Conservation (phyloP, 768 basidiomycete species). For the Fibroporia radiculosa region DNA sequence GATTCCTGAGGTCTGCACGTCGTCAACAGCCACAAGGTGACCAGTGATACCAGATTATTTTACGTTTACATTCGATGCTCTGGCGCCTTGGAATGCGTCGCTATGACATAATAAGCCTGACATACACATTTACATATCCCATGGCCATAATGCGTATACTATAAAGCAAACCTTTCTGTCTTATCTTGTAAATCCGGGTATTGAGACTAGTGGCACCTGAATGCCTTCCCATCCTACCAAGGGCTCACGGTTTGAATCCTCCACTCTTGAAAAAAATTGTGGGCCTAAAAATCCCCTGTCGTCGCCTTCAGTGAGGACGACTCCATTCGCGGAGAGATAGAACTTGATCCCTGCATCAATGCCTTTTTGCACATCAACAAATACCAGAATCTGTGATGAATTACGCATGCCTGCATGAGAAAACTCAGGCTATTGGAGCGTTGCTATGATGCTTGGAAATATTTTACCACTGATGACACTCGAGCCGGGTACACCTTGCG, state of each 20-base stretch:
- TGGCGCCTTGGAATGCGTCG: too few species aligned
- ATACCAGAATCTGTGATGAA: slow-evolving; percentile 74
- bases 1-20: too few species aligned
- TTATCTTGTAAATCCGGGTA: neutral
- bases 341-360: slow-evolving; percentile 65
- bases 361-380: slow-evolving; percentile 66
- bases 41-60: too few species aligned
- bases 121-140: too few species aligned
- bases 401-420: slow-evolving; percentile 64
- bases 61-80: too few species aligned
- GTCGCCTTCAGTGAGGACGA: slow-evolving; percentile 80
- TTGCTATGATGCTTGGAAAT: neutral
- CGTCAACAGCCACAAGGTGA: too few species aligned
- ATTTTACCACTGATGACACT: slow-evolving; percentile 69
- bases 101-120: too few species aligned
- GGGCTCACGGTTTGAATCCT: slow-evolving; percentile 32
- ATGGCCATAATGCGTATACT: neutral
- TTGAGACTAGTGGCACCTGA: neutral
- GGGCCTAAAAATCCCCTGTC: slow-evolving; percentile 50
- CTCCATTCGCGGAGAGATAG: slow-evolving; percentile 78
- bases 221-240: slow-evolving; percentile 20
- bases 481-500: slow-evolving; percentile 62
- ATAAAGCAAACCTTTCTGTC: neutral
- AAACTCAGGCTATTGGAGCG: neutral
- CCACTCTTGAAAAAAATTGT: slow-evolving; percentile 65